Conservation (phyloP, 768 basidiomycete species). For the Tremella fuciformis region DNA sequence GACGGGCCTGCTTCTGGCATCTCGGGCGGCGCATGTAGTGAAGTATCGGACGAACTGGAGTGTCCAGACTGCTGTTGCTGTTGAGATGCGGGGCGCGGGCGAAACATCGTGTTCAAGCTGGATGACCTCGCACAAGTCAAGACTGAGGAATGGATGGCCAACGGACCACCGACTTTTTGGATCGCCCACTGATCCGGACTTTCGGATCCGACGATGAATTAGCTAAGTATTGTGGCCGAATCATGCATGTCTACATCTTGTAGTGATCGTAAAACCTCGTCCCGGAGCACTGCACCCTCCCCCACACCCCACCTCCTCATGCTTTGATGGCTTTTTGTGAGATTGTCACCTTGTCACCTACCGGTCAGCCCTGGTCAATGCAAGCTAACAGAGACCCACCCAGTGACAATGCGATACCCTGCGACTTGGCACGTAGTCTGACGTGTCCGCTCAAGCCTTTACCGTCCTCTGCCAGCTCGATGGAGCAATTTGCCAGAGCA, state of each 20-base stretch:
- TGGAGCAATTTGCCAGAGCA: constrained; percentile 87
- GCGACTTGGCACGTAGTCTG: constrained; percentile 93
- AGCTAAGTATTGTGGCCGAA: too few species aligned
- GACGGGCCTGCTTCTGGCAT: neutral
- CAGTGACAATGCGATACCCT: constrained; percentile 90
- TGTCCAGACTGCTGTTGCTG: constrained; percentile 1
- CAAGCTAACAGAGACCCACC: constrained; percentile 53
- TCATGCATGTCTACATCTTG: neutral
- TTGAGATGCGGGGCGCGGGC: constrained; percentile 1
- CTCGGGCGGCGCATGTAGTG: neutral
- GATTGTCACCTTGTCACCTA: constrained; percentile 18
- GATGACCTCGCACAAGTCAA: too few species aligned
- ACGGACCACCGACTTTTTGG: too few species aligned
- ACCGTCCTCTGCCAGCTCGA: constrained; percentile 80
- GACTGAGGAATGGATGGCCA: too few species aligned
- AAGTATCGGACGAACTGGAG: neutral
- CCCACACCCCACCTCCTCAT: constrained; percentile 8
- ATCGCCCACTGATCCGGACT: too few species aligned
- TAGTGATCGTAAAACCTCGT: neutral
- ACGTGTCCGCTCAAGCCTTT: constrained; percentile 72
- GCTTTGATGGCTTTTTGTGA: constrained; percentile 43
- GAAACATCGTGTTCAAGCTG: neutral
- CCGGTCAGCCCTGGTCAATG: neutral
- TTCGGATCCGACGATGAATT: too few species aligned
- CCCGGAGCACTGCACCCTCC: neutral